Base-by-base conservation (phyloP, 495 filamentous ascomycete species). In the Collariella sp. region DNA sequence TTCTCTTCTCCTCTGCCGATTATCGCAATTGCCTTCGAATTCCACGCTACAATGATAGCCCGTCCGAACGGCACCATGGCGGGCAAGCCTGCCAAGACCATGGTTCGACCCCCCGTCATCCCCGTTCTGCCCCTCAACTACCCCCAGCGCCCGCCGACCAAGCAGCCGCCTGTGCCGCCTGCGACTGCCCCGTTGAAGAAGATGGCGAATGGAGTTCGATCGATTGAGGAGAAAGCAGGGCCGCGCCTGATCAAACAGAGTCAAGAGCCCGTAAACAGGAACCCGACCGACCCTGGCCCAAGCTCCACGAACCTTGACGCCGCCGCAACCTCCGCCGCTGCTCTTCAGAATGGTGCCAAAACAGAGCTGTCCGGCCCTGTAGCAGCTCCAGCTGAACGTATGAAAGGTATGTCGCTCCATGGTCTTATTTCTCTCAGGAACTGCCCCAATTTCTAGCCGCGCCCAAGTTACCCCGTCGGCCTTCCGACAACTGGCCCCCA, bases 61-160 rank as follows among this genome's bases (percentile, higher is more conserved):
- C 56, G 60, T 44, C 15, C 46, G 50, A 64, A 61, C 42, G 62
- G 63, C 46, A 47, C 29, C 50, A 31, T 5, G 26, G 23, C 58
- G 11, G 55, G 20, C 46, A 67, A 62, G 44, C 53, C 60, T 13
- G 45, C 55, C 20, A 64, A 62, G 59, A 22, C 57, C 13, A 40
- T 20, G 23, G 23, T 57, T 33, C 52, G 61, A 11, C 55, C 34
- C 33, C 35, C 60, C 39, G 13, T 68, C 23, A 52, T 67, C 33
- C 67, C 67, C 16, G 67, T 55, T 20, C 40, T 69, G 10, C 67
- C 67, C 3, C 60, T 68, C 24, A 66, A 52, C 48, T 68, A 62
- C 34, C 59, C 62, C 5, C 62, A 67, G 46, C 63, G 66, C 15
- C 59, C 59, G 1, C 23, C 47, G 12, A 46, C 31, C 41, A 61